Base-by-base conservation (phyloP, 2,329 filamentous ascomycete genomes). In the Lachnellula arida region DNA sequence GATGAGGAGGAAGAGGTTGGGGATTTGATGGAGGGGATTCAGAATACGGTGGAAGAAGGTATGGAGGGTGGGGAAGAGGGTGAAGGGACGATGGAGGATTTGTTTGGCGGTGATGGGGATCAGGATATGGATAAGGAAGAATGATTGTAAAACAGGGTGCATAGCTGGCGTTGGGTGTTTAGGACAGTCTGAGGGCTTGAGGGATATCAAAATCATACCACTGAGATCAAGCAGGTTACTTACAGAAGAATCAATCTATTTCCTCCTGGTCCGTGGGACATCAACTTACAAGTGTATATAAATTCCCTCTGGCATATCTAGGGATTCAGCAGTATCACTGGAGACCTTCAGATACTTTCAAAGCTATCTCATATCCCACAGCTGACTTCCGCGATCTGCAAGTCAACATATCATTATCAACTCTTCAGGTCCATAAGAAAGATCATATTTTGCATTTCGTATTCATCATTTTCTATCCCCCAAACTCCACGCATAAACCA, bases 1-100 rank as follows among this genome's bases (percentile, higher is more conserved):
- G 28, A 32, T 11, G 28, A 74, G 4, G 76, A 74, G 6, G 74
- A 76, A 1, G 74, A 71, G 14, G 74, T 72, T 5, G 74, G 75
- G 15, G 76, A 75, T 35, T 68, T 69, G 39, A 73, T 68, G 35
- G 68, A 65, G 54, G 73, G 70, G 70, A 68, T 55, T 73, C 71
- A 12, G 49, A 68, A 70, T 39, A 67, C 68, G 50, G 69, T 70
- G 42, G 74, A 69, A 25, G 68, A 65, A 56, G 73, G 74, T 2
- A 73, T 70, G 4, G 72, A 70, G 15, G 70, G 70, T 5, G 74
- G 74, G 6, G 69, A 54, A 66, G 66, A 28, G 69, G 75, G 73
- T 1, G 75, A 75, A 14, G 69, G 70, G 43, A 73, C 67, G n/a
- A 68, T 67, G 60, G 73, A 71, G 23, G 77, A 80, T 58, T 57